Conservation (phyloP, 768 basidiomycete genomes). For the Agaricus sinodeliciosus region DNA sequence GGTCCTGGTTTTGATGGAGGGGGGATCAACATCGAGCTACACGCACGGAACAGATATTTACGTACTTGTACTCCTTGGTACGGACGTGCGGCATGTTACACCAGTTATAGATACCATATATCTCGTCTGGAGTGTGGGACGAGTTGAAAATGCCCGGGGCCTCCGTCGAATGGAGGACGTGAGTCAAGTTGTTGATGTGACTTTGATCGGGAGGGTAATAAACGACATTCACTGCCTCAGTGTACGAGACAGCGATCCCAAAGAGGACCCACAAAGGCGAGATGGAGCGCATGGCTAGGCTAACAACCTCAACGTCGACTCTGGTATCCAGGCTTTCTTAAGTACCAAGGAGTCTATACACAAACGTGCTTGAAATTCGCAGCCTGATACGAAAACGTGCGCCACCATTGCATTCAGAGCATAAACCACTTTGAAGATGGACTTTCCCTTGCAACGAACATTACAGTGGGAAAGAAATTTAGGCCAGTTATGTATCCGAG, state of each 20-base stretch:
- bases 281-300: too few relatives aligned
- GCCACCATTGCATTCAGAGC: too few relatives aligned
- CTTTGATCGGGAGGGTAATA: conserved; percentile 34
- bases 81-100: conserved; percentile 52
- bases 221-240: conserved; percentile 14
- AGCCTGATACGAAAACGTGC: too few relatives aligned
- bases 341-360: too few relatives aligned
- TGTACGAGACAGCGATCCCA: conserved; percentile 12
- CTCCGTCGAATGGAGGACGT: conserved; percentile 32
- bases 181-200: conserved; percentile 37
- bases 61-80: conserved; percentile 36
- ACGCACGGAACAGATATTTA: not conserved
- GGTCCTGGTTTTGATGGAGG: conserved; percentile 18
- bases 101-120: conserved; percentile 45
- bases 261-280: conserved; percentile 4
- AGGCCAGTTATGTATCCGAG: too few relatives aligned
- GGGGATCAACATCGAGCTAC: not conserved
- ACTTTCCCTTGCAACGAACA: too few relatives aligned
- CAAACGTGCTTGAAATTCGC: too few relatives aligned
- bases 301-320: too few relatives aligned
- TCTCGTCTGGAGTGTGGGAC: conserved; percentile 28
- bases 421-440: too few relatives aligned
- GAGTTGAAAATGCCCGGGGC: conserved; percentile 42
- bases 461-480: too few relatives aligned
- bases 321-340: too few relatives aligned